Base-by-base conservation (phyloP, 2,329 filamentous ascomycete species). In the Monosporascus sp. region DNA sequence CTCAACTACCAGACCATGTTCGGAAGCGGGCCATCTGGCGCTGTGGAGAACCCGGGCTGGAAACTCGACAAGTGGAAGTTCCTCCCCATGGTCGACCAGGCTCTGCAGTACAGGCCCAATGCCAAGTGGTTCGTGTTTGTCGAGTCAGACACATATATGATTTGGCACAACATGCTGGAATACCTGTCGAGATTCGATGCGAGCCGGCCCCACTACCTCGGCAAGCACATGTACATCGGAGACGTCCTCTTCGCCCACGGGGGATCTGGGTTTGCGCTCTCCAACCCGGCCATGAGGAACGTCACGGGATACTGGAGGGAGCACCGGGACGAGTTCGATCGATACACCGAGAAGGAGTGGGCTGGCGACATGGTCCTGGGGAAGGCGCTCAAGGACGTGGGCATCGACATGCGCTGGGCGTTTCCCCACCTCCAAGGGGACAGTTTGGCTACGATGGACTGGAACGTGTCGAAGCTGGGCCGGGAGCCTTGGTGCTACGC, bases 21-120 rank as follows among this genome's bases (percentile, higher is more conserved):
- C 7, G 68, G 70, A 46, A 70, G 70, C 50, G 60, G 65, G 14
- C 66, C 70, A 44, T 67, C 68, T 41, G 70, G 72, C 38, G 67
- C 74, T 17, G 54, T 66, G 25, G 59, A 64, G 43, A 60, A 57
- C 25, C 57, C 59, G 8, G 60, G 61, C 9, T 74, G 72, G 72
- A 67, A 62, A 38, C 59, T 74, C 43, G 72, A 74, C 54, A 72
- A 72, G 52, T 74, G 70, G 64, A 74, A 74, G 53, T 73, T 71
- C 51, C 61, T 74, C 27, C 71, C 69, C 36, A 70, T 74, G 63
- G 63, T 72, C 8, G 62, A 68, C 50, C 67, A 67, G 52, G 65
- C 68, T 8, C 68, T 69, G 52, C 57, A 58, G 17, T 62, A 66
- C 50, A 64, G 67, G 15, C 69, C 69, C 1, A 55, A 67, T 25